Base-by-base conservation (phyloP, 495 filamentous ascomycete species). In the Acidomyces sp. region DNA sequence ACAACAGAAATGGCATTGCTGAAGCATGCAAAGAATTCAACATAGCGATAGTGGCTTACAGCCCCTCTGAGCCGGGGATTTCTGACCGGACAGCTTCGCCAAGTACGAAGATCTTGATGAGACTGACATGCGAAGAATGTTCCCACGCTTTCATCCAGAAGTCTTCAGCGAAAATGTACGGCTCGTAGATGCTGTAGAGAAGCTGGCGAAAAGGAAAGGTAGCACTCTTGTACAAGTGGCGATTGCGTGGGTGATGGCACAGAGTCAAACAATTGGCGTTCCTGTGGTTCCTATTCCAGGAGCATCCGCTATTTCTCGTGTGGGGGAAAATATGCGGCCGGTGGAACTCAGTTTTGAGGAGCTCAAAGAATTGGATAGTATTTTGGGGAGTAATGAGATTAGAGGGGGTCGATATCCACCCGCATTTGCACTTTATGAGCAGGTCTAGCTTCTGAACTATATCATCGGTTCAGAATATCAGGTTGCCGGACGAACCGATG, bases 271-370 rank as follows among this genome's bases (percentile, higher is more conserved):
- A 48, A 63, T 73, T 30, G 80, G 74, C 11, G 67, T 76, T 53
- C 72, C 75, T 11, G 70, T 67, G 3, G 79, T 93, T 48, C 86
- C 85, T 3, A 92, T 94, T 45, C 86, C 84, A 0, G 85, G 86
- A 12, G 74, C 77, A 10, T 74, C 49, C 1, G 52, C 53, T 0
- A 45, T 45, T 6, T 34, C 31, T 9, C 7, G 31, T 7, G 31
- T 34, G 31, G 9, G 20, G 31, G 31, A 34, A 18, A 34, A 34
- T 18, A 34, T 18, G 7, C 13, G 20, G 15, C 6, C 6, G 7
- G 15, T 34, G 7, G 31, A 34, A 6, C 31, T 34, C 9, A 6
- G 6, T 6, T 7, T 9, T 18, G 31, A 6, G 7, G 31, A 34
- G 16, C 7, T 34, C 12, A 16, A 34, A 6, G 31, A 34, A 18